Evolutionary conservation across 2,329 filamentous ascomycete species (phyloP).

Genomic region (Davidsoniella virescens): DNA sequence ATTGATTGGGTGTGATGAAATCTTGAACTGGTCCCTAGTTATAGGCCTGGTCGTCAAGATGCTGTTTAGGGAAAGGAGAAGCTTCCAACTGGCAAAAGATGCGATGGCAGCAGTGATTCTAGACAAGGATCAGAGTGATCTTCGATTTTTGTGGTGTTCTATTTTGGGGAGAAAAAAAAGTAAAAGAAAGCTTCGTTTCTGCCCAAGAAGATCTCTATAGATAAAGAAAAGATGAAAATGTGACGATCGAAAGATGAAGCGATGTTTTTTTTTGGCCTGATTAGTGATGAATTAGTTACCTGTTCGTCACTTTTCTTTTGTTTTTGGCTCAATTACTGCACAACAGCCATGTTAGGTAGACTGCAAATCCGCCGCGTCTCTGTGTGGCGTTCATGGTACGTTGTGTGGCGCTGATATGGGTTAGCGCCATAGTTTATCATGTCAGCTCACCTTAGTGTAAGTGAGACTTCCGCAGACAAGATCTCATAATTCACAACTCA

Average conservation of each 20-base stretch:
- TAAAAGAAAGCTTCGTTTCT: background rate
- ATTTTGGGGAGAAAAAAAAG: background rate
- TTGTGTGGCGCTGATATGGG: background rate
- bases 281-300: background rate
- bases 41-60: no score
- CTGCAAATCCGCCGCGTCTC: background rate
- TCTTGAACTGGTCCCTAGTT: no score
- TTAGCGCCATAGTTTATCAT: background rate
- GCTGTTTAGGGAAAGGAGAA: no score
- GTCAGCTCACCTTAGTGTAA: background rate
- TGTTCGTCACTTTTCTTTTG: background rate
- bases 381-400: slow-evolving; percentile 3
- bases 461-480: background rate
- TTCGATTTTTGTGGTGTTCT: no score
- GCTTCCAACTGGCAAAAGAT: no score
- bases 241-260: background rate
- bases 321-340: background rate
- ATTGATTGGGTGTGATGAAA: background rate
- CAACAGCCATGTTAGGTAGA: background rate
- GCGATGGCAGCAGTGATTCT: no score
- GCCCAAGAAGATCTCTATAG: background rate
- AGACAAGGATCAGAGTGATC: no score
- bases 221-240: background rate
- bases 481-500: background rate
- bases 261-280: background rate